Conservation (phyloP, 371 early-diverging fungal genomes). For the Circinella minor region DNA sequence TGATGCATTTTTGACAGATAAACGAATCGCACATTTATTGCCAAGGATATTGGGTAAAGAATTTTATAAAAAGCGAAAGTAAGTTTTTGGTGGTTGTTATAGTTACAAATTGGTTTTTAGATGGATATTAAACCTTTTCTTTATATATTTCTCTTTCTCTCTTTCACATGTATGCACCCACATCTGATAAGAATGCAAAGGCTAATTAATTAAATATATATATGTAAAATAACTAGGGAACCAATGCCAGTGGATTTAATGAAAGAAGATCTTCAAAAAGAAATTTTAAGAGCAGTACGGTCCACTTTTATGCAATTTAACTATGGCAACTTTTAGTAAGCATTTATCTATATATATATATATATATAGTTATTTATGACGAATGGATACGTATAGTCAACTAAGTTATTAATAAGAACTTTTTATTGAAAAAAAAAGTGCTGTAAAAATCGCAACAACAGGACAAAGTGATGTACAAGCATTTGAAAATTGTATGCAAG, state of each 20-base stretch:
- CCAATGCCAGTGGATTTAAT: constrained; percentile 83
- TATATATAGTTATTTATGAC: neutral
- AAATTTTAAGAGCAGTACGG: constrained; percentile 70
- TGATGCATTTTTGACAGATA: constrained; percentile 88
- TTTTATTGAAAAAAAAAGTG: constrained; percentile 27
- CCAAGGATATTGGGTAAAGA: constrained; percentile 85
- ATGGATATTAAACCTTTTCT: too few species aligned
- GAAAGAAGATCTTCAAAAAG: constrained; percentile 65
- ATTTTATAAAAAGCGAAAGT: constrained; percentile 89
- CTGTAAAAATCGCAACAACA: constrained; percentile 77
- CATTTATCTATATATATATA: constrained; percentile 1
- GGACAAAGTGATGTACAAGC: constrained; percentile 63
- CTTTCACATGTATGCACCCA: too few species aligned
- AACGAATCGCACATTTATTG: constrained; percentile 72
- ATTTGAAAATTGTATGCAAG: constrained; percentile 75
- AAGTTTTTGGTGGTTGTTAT: constrained; percentile 14
- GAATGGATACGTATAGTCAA: neutral
- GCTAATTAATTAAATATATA: neutral
- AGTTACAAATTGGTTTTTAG: neutral
- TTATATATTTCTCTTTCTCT: too few species aligned
- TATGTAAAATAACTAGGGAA: constrained; percentile 37
- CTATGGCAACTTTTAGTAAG: constrained; percentile 71
- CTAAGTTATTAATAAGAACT: neutral
- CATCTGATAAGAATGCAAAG: too few species aligned
- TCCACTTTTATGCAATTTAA: constrained; percentile 81